Evolutionary conservation across 805 yeast species (phyloP).

Genomic region (Wickerhamomyces pijperi): DNA sequence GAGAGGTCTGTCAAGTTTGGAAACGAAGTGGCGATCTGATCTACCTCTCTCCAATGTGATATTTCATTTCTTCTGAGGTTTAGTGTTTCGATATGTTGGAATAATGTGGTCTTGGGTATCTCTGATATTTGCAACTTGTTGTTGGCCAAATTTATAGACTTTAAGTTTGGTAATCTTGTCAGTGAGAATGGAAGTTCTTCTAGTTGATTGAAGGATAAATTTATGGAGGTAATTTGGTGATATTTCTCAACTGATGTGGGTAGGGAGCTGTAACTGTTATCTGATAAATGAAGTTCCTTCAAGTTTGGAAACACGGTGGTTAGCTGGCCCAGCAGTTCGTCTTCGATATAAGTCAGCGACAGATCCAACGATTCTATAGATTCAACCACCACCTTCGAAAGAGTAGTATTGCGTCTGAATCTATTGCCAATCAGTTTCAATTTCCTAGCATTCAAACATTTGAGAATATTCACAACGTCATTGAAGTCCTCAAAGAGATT

Average conservation of each 20-base stretch:
- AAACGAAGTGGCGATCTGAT: constrained; percentile 25
- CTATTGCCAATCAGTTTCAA: constrained; percentile 48
- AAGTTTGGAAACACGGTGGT: constrained; percentile 26
- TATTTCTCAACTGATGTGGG: neutral
- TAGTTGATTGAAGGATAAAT: constrained; percentile 8
- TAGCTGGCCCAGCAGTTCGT: constrained; percentile 5
- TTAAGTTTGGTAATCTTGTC: constrained; percentile 1
- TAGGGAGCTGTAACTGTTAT: constrained; percentile 13
- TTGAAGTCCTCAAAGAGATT: constrained; percentile 38
- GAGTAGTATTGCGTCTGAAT: constrained; percentile 15
- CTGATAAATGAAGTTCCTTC: constrained; percentile 16
- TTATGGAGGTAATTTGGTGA: constrained; percentile 1
- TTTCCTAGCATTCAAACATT: constrained; percentile 23
- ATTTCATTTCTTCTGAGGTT: constrained; percentile 45
- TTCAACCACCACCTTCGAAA: constrained; percentile 1
- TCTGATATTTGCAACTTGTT: constrained; percentile 16
- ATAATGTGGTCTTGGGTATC: constrained; percentile 14
- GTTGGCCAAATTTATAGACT: constrained; percentile 7
- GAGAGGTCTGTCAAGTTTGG: constrained; percentile 35
- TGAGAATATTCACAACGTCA: constrained; percentile 26
- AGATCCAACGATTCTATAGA: constrained; percentile 17
- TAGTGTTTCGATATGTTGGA: no score
- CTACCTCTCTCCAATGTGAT: constrained; percentile 35
- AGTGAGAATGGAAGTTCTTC: constrained; percentile 7
- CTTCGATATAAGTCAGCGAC: constrained; percentile 10